Evolutionary conservation across 106 monocot species (phyloP).

Genomic region (Agapanthus africanus): DNA sequence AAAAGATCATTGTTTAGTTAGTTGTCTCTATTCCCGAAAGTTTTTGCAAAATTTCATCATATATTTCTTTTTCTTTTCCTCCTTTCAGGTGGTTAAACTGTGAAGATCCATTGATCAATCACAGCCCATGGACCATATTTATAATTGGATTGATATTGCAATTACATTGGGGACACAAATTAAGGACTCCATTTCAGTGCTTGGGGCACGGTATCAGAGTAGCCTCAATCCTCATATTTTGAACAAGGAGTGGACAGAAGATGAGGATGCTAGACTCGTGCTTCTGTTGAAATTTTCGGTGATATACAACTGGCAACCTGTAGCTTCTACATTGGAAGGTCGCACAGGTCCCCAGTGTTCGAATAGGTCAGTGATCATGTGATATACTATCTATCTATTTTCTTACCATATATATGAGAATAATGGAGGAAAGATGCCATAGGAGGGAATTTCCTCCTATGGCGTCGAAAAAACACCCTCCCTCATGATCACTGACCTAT

Average conservation of each 20-base stretch:
- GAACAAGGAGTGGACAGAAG: constrained; percentile 81
- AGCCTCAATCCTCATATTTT: constrained; percentile 92
- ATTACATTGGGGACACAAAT: constrained; percentile 46
- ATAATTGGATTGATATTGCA: constrained; percentile 85
- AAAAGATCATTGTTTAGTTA: no score
- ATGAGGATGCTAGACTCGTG: constrained; percentile 64
- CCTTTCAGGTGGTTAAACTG: constrained; percentile 75
- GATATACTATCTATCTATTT: no score
- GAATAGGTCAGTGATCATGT: constrained; percentile 62
- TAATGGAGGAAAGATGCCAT: no score
- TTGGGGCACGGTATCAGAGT: constrained; percentile 83
- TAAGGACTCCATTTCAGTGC: constrained; percentile 72
- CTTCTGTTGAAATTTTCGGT: constrained; percentile 71
- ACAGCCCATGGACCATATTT: constrained; percentile 66
- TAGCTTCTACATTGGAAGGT: constrained; percentile 73
- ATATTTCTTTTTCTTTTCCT: no score
- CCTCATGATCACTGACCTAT: constrained; percentile 61
- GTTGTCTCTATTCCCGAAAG: no score
- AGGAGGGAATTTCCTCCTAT: no score
- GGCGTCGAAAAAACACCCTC: no score
- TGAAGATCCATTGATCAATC: constrained; percentile 86
- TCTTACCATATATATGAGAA: no score
- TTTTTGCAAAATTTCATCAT: no score
- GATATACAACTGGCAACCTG: constrained; percentile 71
- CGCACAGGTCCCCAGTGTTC: constrained; percentile 85